Evolutionary conservation across 2,329 filamentous ascomycete genomes (phyloP).

Genomic region (Curvularia hawaiiensis): DNA sequence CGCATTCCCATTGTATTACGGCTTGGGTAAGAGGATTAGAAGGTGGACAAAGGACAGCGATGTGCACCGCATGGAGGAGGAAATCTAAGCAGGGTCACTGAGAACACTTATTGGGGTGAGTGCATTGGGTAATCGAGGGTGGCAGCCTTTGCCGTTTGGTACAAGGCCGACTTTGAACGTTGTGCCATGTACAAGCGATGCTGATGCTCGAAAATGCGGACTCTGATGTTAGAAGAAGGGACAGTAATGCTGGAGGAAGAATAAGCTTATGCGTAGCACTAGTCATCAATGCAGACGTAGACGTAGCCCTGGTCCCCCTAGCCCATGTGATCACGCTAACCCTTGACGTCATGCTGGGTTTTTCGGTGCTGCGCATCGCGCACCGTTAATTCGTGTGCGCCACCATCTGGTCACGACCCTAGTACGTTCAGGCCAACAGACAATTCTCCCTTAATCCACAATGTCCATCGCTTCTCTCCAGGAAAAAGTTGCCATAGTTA

Average conservation of each 20-base stretch:
- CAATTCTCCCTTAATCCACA: neutral
- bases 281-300: neutral
- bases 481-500: conserved; percentile 36
- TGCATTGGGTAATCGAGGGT: neutral
- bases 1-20: conserved; percentile 50
- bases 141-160: neutral
- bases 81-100: conserved; percentile 8
- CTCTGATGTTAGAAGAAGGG: neutral
- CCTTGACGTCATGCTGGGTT: conserved; percentile 19
- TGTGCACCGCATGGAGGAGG: conserved; percentile 24
- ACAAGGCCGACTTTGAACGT: neutral
- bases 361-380: conserved; percentile 5
- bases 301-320: neutral
- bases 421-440: neutral
- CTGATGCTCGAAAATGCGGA: neutral
- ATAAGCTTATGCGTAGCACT: neutral
- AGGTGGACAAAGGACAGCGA: conserved; percentile 43
- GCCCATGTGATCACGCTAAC: conserved; percentile 8
- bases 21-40: conserved; percentile 49
- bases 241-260: too few relatives aligned
- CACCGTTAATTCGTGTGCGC: neutral
- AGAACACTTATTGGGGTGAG: neutral
- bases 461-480: conserved; percentile 31
- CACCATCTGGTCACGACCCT: neutral
- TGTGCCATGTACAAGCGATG: neutral